A percentile compares a stretch with the other conserved stretches of the same genome.
These are phyloP conservation scores for Moelleriella libera DNA, from an alignment of 2,329 filamentous ascomycete species.

Conservation along the genomic window DNA sequence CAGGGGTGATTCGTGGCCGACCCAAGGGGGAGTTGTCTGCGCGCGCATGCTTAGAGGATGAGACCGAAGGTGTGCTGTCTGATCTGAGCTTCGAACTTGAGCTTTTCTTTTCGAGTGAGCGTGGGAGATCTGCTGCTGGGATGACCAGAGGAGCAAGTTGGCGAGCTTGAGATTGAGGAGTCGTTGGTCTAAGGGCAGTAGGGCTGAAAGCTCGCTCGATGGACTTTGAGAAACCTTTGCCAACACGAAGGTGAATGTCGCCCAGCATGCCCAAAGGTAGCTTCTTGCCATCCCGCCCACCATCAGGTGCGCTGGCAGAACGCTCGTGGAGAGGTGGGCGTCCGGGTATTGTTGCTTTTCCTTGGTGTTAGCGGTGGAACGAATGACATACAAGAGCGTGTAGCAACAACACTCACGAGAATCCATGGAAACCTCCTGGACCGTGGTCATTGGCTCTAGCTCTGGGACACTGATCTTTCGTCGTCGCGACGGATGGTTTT, in stretches of 20 bases:
- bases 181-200: slow-evolving; percentile 2
- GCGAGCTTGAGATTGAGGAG: slow-evolving; percentile 23
- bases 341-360: slow-evolving; percentile 50
- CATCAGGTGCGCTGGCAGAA: slow-evolving; percentile 42
- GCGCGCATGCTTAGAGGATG: slow-evolving; percentile 24
- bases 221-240: slow-evolving; percentile 10
- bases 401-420: slow-evolving; percentile 40
- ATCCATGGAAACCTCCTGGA: slow-evolving; percentile 54
- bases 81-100: slow-evolving; percentile 31
- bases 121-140: slow-evolving; percentile 15
- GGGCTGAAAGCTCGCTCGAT: slow-evolving; percentile 9
- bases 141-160: slow-evolving; percentile 42
- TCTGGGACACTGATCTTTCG: slow-evolving; percentile 53
- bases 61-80: slow-evolving; percentile 25
- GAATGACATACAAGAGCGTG: not conserved
- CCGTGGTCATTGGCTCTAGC: slow-evolving; percentile 53
- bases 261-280: slow-evolving; percentile 1
- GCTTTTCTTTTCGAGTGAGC: slow-evolving; percentile 16
- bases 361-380: slow-evolving; percentile 1
- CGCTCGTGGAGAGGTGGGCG: slow-evolving; percentile 50
- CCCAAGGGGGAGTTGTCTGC: slow-evolving; percentile 32
- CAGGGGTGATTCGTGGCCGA: slow-evolving; percentile 25
- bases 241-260: slow-evolving; percentile 3
- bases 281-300: slow-evolving; percentile 4
- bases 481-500: slow-evolving; percentile 40